Evolutionary conservation across 106 monocot species (phyloP), one percentile per base, ranked within the genome.

Genomic region (Dioscorea zingiberensis): DNA sequence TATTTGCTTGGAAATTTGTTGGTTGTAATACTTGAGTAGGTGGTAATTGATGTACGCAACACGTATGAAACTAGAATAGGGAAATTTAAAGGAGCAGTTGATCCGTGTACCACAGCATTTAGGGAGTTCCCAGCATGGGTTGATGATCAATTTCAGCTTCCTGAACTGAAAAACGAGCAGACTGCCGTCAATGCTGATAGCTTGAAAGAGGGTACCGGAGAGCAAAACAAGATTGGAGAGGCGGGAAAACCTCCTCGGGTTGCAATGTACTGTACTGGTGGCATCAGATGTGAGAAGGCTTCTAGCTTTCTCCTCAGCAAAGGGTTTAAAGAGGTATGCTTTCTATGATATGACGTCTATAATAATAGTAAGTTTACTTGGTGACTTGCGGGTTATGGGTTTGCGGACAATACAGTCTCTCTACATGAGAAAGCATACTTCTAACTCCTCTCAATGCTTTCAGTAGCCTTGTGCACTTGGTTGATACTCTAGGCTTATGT

Each of bases 191-290:
- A 54, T 0, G 13, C 10, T n/a, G 48, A 48, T 9, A 47, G 47
- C 38, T 22, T 7, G 2, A 21, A 49, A 48, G 54, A 64, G 28
- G 8, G 3, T 14, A 67, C n/a, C 44, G 51, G 71, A 38, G 44
- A 49, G 13, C 44, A 56, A n/a, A 21, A 26, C 45, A 47, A 65
- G 7, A 44, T 25, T 60, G 72, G 28, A 6, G 46, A 69, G 48
- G 48, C 48, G 10, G 82, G 54, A 61, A 80, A 64, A 58, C 73
- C 80, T 46, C 91, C 91, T 55, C 88, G 83, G 54, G 78, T 95
- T 21, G 95, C 91, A 65, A 95, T 95, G 95, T 95, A 95, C 72
- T 95, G 95, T 67, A 91, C 95, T 2, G 91, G 95, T 56, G 91
- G 95, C 67, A 91, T 95, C 60, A 76, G 95, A 77, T 95, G 95